Percentiles rank a stretch among this genome's conserved stretches.
phyloP scores from a whole-genome alignment of 2,329 filamentous ascomycete species.

The Raffaelea ambrosiae region DNA sequence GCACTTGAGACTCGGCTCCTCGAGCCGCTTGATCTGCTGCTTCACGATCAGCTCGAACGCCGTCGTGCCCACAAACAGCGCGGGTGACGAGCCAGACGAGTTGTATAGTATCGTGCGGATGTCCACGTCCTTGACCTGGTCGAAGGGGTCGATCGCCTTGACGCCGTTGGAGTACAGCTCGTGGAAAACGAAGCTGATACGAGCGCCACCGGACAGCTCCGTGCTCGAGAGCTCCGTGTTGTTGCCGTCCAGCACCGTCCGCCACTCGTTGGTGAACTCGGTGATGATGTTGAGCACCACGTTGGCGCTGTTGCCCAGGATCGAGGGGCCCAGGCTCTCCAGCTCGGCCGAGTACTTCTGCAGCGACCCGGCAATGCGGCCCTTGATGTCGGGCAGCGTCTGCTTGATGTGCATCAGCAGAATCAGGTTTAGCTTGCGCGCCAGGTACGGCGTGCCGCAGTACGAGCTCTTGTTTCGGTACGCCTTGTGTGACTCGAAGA shows the following conservation, averaged over 20 bases:
- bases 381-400: constrained; percentile 97
- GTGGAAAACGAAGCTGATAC: constrained; percentile 99
- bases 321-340: constrained; percentile 75
- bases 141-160: constrained; percentile 96
- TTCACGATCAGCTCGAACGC: constrained; percentile 99
- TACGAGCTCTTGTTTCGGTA: constrained; percentile 98
- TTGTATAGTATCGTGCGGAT: constrained; percentile 97
- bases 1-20: constrained; percentile 96
- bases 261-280: constrained; percentile 96
- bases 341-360: constrained; percentile 87
- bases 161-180: constrained; percentile 96
- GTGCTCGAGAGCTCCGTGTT: constrained; percentile 92
- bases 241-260: constrained; percentile 91
- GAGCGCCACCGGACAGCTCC: constrained; percentile 89
- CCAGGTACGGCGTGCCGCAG: constrained; percentile 94
- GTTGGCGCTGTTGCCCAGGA: constrained; percentile 92
- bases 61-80: constrained; percentile 92
- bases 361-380: constrained; percentile 84
- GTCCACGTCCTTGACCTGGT: constrained; percentile 93
- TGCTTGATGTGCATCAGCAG: constrained; percentile 99
- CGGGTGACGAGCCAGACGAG: constrained; percentile 95
- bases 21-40: constrained; percentile 92
- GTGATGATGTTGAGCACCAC: constrained; percentile 98
- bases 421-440: constrained; percentile 94
- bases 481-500: constrained; percentile 97